These are phyloP conservation scores for Teratosphaeria pseudoeucalypti DNA, from an alignment of 2,329 filamentous ascomycete genomes.

Conservation along the genomic window DNA sequence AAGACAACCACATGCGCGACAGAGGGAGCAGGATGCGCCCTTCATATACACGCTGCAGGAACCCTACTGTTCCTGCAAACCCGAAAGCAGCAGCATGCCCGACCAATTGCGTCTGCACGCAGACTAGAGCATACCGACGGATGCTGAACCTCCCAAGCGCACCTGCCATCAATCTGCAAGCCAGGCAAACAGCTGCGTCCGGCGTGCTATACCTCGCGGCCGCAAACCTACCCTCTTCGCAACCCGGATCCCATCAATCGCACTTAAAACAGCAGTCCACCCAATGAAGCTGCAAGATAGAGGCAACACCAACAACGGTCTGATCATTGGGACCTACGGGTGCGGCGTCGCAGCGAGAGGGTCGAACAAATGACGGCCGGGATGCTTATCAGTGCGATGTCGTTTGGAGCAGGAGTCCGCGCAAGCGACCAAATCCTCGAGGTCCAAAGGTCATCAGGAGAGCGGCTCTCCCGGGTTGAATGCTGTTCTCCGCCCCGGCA, in stretches of 20 bases:
- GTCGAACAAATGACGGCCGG: not conserved
- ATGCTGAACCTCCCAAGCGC: not conserved
- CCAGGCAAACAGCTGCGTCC: no score
- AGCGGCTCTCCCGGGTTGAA: no score
- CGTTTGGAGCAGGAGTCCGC: not conserved
- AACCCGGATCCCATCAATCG: no score
- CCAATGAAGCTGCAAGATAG: not conserved
- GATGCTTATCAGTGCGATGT: not conserved
- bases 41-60: not conserved
- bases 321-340: not conserved
- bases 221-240: not conserved
- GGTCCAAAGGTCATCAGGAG: no score
- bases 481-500: no score
- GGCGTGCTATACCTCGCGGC: not conserved
- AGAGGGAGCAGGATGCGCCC: not conserved
- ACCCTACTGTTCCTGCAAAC: not conserved
- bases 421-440: no score
- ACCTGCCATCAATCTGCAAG: no score
- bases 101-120: not conserved
- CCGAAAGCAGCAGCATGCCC: not conserved
- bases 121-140: not conserved
- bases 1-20: not conserved
- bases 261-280: not conserved
- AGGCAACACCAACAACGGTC: not conserved
- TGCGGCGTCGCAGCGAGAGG: not conserved